Evolutionary conservation across 1,139 yeast genomes (phyloP).

Genomic region (Schwanniomyces etchellsii): DNA sequence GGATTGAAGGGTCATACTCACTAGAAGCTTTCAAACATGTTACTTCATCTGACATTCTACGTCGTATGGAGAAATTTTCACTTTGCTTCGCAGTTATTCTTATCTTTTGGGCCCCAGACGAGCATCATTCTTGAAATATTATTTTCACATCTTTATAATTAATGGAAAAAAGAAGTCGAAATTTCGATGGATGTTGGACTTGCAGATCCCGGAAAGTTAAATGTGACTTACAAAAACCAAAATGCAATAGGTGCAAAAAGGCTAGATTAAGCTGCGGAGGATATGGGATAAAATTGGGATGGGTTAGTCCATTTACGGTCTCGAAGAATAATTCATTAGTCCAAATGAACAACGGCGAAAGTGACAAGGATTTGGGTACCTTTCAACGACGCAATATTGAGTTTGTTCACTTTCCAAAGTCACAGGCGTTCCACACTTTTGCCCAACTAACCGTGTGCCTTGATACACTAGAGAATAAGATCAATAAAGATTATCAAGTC

Average conservation of each 20-base stretch:
- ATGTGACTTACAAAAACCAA: constrained; percentile 41
- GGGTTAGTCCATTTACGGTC: constrained; percentile 32
- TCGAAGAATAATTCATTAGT: constrained; percentile 16
- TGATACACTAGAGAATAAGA: constrained; percentile 18
- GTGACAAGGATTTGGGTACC: constrained; percentile 17
- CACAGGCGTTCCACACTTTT: constrained; percentile 29
- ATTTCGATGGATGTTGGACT: constrained; percentile 51
- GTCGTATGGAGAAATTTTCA: no score
- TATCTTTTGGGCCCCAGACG: no score
- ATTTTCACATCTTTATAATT: no score
- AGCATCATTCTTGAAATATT: no score
- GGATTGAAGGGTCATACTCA: constrained; percentile 47
- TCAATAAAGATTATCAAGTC: background rate
- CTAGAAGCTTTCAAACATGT: constrained; percentile 10
- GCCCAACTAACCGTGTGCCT: constrained; percentile 21
- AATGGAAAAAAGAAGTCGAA: constrained; percentile 29
- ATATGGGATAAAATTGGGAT: constrained; percentile 34
- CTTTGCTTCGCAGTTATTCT: no score
- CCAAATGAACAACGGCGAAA: constrained; percentile 12
- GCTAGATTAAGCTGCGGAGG: constrained; percentile 39
- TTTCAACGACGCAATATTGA: constrained; percentile 35
- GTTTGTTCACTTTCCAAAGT: constrained; percentile 27
- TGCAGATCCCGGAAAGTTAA: constrained; percentile 46
- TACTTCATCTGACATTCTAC: constrained; percentile 1
- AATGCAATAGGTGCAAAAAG: constrained; percentile 37